These are phyloP conservation scores for Telopea speciosissima DNA, from an alignment of 177 flowering plant species.

Conservation along the genomic window DNA sequence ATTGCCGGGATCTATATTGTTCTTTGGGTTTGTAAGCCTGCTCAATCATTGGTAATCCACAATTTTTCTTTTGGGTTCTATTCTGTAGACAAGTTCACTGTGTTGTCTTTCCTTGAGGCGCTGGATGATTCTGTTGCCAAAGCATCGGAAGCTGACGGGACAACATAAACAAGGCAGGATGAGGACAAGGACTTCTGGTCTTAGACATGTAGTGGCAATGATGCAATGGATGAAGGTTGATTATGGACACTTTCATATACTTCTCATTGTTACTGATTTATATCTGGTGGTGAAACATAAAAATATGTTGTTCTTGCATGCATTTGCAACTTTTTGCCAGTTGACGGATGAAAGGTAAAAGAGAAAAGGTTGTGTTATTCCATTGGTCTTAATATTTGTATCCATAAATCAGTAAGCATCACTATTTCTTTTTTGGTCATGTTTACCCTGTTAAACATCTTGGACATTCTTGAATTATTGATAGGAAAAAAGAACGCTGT, in stretches of 20 bases:
- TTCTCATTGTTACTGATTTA: no score
- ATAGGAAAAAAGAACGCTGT: no score
- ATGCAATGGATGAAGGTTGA: constrained; percentile 75
- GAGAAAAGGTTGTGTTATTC: no score
- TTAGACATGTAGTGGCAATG: constrained; percentile 35
- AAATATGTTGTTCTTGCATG: no score
- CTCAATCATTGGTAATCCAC: neutral
- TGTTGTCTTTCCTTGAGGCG: constrained; percentile 88
- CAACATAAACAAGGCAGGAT: constrained; percentile 27
- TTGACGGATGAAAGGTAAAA: no score
- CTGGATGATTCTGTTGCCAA: constrained; percentile 80
- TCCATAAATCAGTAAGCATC: no score
- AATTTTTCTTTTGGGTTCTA: neutral
- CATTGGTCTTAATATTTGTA: no score
- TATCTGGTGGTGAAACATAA: no score
- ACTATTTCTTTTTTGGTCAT: no score
- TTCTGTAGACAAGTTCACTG: constrained; percentile 75
- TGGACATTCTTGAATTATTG: no score
- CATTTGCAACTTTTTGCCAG: no score
- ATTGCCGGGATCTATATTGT: neutral
- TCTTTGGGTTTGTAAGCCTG: neutral
- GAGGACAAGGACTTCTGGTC: constrained; percentile 33
- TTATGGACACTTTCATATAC: constrained; percentile 11
- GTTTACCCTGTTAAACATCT: no score
- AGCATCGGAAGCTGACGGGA: constrained; percentile 28